Conservation (phyloP, 306 rosid species). For the Quercus gilva region DNA sequence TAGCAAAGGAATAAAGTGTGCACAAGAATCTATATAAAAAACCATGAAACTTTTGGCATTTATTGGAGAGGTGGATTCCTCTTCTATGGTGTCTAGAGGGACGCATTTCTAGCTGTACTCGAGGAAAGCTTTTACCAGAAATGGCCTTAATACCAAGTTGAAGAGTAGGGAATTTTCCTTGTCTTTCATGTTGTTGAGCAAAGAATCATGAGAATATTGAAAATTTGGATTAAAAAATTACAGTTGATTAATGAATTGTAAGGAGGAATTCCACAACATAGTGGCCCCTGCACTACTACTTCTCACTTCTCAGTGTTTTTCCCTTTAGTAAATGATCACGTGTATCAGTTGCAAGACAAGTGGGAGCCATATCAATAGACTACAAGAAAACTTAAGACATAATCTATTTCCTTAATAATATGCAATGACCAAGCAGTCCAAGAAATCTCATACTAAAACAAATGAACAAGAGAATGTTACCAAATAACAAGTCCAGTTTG, state of each 20-base stretch:
- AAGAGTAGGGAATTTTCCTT: constrained; percentile 2
- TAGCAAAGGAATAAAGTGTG: constrained; percentile 58
- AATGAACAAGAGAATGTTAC: too few species aligned
- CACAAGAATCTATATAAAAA: constrained; percentile 52
- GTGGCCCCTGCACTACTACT: constrained; percentile 38
- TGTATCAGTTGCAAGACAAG: background rate
- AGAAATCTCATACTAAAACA: too few species aligned
- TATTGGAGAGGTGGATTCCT: constrained; percentile 57
- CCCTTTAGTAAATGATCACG: background rate
- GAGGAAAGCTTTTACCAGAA: constrained; percentile 39
- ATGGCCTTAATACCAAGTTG: constrained; percentile 23
- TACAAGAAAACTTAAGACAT: too few species aligned
- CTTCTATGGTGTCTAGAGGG: constrained; percentile 29
- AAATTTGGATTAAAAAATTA: background rate
- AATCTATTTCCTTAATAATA: too few species aligned
- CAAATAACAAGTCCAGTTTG: background rate
- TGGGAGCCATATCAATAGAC: background rate
- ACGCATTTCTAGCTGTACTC: constrained; percentile 27
- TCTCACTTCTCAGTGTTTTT: constrained; percentile 2
- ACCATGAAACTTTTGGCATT: constrained; percentile 30
- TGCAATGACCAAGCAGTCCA: too few species aligned
- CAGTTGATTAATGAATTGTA: constrained; percentile 25
- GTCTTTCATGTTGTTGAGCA: constrained; percentile 22
- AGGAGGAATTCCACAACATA: constrained; percentile 27
- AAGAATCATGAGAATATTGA: constrained; percentile 28